These are phyloP conservation scores for Baorangia bicolor DNA, from an alignment of 768 basidiomycete species.

Conservation along the genomic window DNA sequence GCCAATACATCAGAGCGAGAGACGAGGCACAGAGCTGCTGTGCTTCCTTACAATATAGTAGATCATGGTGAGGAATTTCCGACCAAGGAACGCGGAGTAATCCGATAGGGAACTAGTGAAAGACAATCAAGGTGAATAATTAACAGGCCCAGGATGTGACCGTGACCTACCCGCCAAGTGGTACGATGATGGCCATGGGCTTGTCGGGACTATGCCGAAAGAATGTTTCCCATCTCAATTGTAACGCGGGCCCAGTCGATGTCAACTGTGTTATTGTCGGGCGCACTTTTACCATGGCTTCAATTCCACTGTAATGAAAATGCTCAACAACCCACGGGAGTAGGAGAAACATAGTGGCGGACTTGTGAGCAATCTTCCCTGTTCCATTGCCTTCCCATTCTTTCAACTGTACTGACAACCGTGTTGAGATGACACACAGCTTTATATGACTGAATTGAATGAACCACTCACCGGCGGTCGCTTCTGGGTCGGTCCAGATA, in stretches of 20 bases:
- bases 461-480: slow-evolving; percentile 37
- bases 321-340: background rate
- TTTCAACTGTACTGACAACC: slow-evolving; percentile 23
- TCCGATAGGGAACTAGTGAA: slow-evolving; percentile 26
- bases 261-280: slow-evolving; percentile 50
- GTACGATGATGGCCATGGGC: slow-evolving; percentile 45
- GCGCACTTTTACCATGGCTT: slow-evolving; percentile 54
- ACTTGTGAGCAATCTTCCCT: slow-evolving; percentile 59
- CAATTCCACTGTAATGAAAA: slow-evolving; percentile 43
- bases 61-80: slow-evolving; percentile 28
- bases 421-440: background rate
- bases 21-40: background rate
- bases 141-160: background rate
- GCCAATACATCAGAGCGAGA: background rate
- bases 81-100: slow-evolving; percentile 10
- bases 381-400: slow-evolving; percentile 39
- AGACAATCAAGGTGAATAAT: background rate
- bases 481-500: slow-evolving; percentile 39
- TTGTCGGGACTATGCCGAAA: slow-evolving; percentile 54
- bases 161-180: slow-evolving; percentile 39
- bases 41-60: slow-evolving; percentile 34
- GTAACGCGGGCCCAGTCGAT: slow-evolving; percentile 45
- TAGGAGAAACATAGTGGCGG: background rate
- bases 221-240: slow-evolving; percentile 49
- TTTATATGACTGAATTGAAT: slow-evolving; percentile 4